A percentile compares a stretch with the other conserved stretches of the same genome.
Conservation (phyloP, 1,139 yeast species). For the Blastobotrys malaysiensis region DNA sequence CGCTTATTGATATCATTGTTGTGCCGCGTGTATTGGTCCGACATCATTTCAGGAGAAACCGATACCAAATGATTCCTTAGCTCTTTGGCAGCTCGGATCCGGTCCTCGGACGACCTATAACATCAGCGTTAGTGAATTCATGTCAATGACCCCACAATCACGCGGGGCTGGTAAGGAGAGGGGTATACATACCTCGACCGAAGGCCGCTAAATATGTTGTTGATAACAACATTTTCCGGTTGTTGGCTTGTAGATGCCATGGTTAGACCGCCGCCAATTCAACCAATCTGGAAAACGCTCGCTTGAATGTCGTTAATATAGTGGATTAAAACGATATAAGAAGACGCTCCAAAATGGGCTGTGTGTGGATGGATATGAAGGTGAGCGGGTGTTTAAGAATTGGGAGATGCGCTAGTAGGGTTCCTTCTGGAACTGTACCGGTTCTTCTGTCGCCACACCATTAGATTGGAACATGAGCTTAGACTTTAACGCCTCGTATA, state of each 20-base stretch:
- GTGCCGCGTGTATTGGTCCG: conserved; percentile 74
- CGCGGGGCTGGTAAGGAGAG: not conserved
- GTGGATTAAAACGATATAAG: not conserved
- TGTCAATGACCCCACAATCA: not conserved
- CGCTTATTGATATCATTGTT: conserved; percentile 83
- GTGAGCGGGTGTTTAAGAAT: not conserved
- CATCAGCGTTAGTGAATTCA: not conserved
- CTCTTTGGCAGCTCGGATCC: conserved; percentile 49
- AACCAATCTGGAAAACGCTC: not conserved
- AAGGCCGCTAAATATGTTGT: conserved; percentile 13
- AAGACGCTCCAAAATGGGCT: not conserved
- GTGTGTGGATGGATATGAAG: not conserved
- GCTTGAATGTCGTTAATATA: not conserved
- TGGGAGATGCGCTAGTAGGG: not conserved
- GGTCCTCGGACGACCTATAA: conserved; percentile 29
- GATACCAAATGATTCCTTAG: conserved; percentile 61
- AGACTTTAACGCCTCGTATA: not conserved
- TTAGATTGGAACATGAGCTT: not conserved
- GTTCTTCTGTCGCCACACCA: not conserved
- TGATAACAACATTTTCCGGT: conserved; percentile 11
- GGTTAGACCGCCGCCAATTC: not conserved
- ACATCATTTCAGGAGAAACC: conserved; percentile 66
- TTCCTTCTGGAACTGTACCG: not conserved
- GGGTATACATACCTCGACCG: conserved; percentile 9
- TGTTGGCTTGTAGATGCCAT: conserved; percentile 10